Evolutionary conservation across 1,139 yeast genomes (phyloP), one percentile per base, ranked within the genome.

Genomic region (Saccharomyces hybrid): DNA sequence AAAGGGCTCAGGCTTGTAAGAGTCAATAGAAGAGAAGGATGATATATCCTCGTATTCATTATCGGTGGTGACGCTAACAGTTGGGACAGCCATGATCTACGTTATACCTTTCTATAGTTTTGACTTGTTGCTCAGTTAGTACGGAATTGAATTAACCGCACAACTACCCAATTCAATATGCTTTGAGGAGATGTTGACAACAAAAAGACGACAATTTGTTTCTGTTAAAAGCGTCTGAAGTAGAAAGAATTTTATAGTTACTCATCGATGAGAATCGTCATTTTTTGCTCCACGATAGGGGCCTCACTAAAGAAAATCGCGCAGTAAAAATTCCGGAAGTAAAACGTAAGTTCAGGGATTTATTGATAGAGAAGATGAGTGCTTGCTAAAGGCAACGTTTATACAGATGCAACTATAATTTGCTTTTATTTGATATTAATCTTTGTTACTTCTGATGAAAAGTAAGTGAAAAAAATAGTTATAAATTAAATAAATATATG

Each of bases 21-120:
- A 64, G 52, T 64, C 66, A 23, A 61, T 54, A 1, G 67, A 63
- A 3, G 65, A 62, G 31, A 64, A 63, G 2, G 67, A 64, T 16
- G 67, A 64, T 6, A 64, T 55, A 25, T 64, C 67, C 27, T 63
- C 66, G 53, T 61, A 59, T 30, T 61, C 64, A 26, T 55, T 53
- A 34, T 57, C 63, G 1, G 61, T 52, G 11, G 49, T 42, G 25
- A 41, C 50, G 9, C 46, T 34, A 20, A 16, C 30, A 32, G 28
- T 9, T 41, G 42, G 28, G 8, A 34, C 4, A 6, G 25, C 13
- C 42, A 38, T 38, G 42, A 38, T 38, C 23, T 38, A 38, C 26
- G 5, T 34, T 38, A 6, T 38, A 38, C 13, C 13, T 38, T 38
- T 5, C 42, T 38, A 38, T 38, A 16, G 11, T 38, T 16, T 48